A percentile compares a stretch with the other conserved stretches of the same genome.
Conservation (phyloP, 2,329 filamentous ascomycete species). For the Trichocomaceae sp. region DNA sequence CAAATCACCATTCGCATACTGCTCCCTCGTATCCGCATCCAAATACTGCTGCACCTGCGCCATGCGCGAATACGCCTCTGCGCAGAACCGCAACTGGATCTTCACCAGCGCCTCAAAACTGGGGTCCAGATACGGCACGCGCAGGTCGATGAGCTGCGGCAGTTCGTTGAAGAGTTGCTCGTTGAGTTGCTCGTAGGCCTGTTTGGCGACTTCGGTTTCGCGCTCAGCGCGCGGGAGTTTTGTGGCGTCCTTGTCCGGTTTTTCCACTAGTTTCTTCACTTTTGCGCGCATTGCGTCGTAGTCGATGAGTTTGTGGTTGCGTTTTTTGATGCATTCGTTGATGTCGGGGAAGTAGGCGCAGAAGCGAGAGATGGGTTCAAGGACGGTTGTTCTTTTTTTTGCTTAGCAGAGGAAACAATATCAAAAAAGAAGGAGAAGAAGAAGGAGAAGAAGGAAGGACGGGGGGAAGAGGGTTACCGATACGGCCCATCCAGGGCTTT, state of each 20-base stretch:
- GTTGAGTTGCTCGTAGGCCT: conserved; percentile 92
- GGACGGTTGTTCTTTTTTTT: conserved; percentile 68
- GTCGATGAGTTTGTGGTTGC: conserved; percentile 95
- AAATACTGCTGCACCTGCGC: conserved; percentile 98
- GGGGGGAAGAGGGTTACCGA: too few species aligned
- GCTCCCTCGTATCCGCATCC: conserved; percentile 88
- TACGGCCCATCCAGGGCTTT: conserved; percentile 97
- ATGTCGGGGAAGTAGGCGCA: conserved; percentile 98
- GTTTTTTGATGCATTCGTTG: conserved; percentile 99
- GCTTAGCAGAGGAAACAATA: background rate
- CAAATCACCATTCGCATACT: conserved; percentile 89
- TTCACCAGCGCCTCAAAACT: conserved; percentile 97
- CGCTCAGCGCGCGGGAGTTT: conserved; percentile 95
- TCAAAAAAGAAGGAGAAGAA: background rate
- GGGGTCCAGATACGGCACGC: conserved; percentile 93
- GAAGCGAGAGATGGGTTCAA: conserved; percentile 92
- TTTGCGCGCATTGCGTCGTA: conserved; percentile 94
- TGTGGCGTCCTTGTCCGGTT: conserved; percentile 96
- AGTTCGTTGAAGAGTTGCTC: conserved; percentile 90
- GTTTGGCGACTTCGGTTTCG: conserved; percentile 89
- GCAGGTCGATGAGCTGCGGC: conserved; percentile 90
- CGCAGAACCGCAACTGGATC: conserved; percentile 95
- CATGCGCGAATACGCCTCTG: conserved; percentile 95
- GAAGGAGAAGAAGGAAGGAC: background rate
- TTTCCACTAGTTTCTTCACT: conserved; percentile 94